A percentile compares a stretch with the other conserved stretches of the same genome.
Evolutionary conservation across 1,139 yeast species (phyloP).

Genomic region (Wickerhamomyces sp.): DNA sequence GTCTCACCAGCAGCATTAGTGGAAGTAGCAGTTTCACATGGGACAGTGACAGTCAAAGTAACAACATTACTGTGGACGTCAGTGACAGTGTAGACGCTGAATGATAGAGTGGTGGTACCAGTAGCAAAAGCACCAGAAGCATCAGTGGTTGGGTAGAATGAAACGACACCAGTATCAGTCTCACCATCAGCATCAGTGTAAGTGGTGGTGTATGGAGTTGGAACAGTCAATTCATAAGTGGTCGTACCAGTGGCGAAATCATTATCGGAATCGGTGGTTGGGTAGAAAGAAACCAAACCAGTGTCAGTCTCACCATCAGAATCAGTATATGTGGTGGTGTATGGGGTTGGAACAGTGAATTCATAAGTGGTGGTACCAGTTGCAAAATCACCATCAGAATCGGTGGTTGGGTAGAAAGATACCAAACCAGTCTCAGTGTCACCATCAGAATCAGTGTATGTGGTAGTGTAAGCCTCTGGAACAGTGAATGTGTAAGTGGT

Average conservation of each 20-base stretch:
- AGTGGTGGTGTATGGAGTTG: conserved; percentile 1
- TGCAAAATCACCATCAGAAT: conserved; percentile 1
- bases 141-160: conserved; percentile 2
- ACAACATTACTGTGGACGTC: neutral
- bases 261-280: conserved; percentile 5
- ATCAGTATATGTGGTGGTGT: neutral
- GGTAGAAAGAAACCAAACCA: conserved; percentile 4
- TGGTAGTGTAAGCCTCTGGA: neutral
- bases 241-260: conserved; percentile 3
- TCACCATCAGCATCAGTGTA: neutral
- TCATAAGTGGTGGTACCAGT: conserved; percentile 2
- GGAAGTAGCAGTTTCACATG: neutral
- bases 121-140: conserved; percentile 1
- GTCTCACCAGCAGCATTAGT: neutral
- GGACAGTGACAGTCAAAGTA: conserved; percentile 1
- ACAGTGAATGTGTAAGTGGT: neutral
- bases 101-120: conserved; percentile 1
- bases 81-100: neutral
- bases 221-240: conserved; percentile 1
- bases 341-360: neutral
- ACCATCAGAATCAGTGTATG: neutral
- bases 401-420: conserved; percentile 1
- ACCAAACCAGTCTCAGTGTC: neutral
- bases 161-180: conserved; percentile 2
- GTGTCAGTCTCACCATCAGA: neutral